These are phyloP conservation scores for Paramecium pentaurelia DNA, from an alignment of 73 alveolate species.

Conservation along the genomic window DNA sequence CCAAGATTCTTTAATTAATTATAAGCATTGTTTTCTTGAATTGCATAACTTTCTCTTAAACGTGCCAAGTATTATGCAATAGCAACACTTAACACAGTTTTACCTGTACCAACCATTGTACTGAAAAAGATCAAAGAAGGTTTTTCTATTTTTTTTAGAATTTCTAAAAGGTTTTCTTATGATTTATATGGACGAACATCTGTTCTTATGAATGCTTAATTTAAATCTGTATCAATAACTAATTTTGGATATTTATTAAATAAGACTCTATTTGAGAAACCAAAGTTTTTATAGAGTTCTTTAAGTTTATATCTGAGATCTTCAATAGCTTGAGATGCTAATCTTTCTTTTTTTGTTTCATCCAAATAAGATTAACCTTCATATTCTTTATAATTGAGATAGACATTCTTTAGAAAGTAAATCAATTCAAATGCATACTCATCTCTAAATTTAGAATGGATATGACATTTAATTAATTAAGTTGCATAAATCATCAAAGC, in stretches of 20 bases:
- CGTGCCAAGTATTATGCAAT: neutral
- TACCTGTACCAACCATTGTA: slow-evolving; percentile 51
- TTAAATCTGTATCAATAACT: slow-evolving; percentile 45
- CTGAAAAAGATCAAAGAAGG: neutral
- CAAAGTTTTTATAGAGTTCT: neutral
- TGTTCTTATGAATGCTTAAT: neutral
- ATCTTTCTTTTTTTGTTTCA: neutral
- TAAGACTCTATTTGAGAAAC: slow-evolving; percentile 31
- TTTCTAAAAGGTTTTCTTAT: neutral
- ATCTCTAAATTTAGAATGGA: slow-evolving; percentile 36
- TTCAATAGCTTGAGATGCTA: neutral
- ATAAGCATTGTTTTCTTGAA: neutral
- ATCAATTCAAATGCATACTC: slow-evolving; percentile 36
- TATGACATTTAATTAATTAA: neutral
- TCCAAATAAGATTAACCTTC: slow-evolving; percentile 42
- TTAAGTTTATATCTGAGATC: neutral
- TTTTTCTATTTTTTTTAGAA: neutral
- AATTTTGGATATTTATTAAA: slow-evolving; percentile 38
- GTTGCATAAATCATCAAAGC: slow-evolving; percentile 26
- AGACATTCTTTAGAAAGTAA: neutral
- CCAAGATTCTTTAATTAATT: neutral
- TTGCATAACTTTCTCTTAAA: neutral
- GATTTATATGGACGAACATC: slow-evolving; percentile 33
- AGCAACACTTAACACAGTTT: slow-evolving; percentile 37
- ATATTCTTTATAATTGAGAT: neutral